phyloP scores from a whole-genome alignment of 805 yeast genomes.

The Saccharomycopsis sp. region DNA sequence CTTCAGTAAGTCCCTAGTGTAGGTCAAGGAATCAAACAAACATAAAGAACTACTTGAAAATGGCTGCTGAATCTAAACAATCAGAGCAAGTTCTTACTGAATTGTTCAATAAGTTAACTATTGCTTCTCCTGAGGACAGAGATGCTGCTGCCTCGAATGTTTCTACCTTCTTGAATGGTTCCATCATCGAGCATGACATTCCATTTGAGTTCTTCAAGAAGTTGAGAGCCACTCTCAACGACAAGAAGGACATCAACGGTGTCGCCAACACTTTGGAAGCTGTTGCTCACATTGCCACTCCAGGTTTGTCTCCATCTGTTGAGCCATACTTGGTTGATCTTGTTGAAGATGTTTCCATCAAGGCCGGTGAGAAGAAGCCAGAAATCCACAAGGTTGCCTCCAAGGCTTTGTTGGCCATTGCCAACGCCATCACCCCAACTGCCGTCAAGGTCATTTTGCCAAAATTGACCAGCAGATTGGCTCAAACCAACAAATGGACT shows the following conservation, averaged over 20 bases:
- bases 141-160: conserved; percentile 82
- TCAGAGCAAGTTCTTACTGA: conserved; percentile 76
- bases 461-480: conserved; percentile 60
- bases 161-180: conserved; percentile 90
- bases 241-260: conserved; percentile 65
- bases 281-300: conserved; percentile 75
- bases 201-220: conserved; percentile 81
- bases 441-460: conserved; percentile 90
- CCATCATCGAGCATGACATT: conserved; percentile 97
- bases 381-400: conserved; percentile 69
- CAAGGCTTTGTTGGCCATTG: conserved; percentile 68
- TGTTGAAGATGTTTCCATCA: conserved; percentile 60
- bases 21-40: not conserved
- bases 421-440: conserved; percentile 81
- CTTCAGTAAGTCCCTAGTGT: not conserved
- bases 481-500: conserved; percentile 87
- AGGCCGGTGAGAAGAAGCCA: conserved; percentile 87
- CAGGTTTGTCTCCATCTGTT: conserved; percentile 79
- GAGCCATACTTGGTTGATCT: conserved; percentile 91
- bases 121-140: conserved; percentile 80
- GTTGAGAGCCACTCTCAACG: conserved; percentile 66
- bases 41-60: not conserved
- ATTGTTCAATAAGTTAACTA: conserved; percentile 85
- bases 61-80: conserved; percentile 32
- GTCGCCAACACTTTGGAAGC: conserved; percentile 81